phyloP scores from a whole-genome alignment of 2,329 filamentous ascomycete genomes.

The Ophiocordyceps sinensis region DNA sequence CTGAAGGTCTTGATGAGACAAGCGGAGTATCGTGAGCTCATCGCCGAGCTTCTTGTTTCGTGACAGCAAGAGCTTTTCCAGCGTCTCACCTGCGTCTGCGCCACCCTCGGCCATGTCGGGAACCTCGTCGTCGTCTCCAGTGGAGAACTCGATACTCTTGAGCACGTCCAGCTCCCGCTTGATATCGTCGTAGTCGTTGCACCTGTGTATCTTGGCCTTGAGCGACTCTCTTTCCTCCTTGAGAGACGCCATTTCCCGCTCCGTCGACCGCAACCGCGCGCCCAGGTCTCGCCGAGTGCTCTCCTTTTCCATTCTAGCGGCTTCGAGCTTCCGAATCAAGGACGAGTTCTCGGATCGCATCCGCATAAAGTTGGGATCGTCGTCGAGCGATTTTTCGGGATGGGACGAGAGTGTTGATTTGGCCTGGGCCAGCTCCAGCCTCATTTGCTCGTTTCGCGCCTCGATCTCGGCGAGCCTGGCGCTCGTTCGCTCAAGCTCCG shows the following conservation, averaged over 20 bases:
- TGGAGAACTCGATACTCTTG: slow-evolving; percentile 95
- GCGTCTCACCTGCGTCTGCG: slow-evolving; percentile 49
- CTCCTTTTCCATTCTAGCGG: slow-evolving; percentile 70
- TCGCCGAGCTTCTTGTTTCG: slow-evolving; percentile 95
- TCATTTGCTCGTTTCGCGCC: slow-evolving; percentile 83
- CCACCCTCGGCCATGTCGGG: slow-evolving; percentile 18
- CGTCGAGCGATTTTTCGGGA: slow-evolving; percentile 53
- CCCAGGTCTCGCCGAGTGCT: slow-evolving; percentile 65
- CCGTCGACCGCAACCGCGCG: slow-evolving; percentile 58
- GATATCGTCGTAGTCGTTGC: slow-evolving; percentile 89
- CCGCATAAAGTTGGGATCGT: slow-evolving; percentile 79
- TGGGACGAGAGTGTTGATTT: slow-evolving; percentile 54
- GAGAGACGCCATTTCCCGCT: slow-evolving; percentile 61
- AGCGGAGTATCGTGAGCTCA: slow-evolving; percentile 80
- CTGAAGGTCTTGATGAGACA: slow-evolving; percentile 88
- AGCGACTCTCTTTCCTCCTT: slow-evolving; percentile 70
- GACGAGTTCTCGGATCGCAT: slow-evolving; percentile 89
- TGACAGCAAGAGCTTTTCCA: slow-evolving; percentile 82
- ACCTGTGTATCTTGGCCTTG: slow-evolving; percentile 70
- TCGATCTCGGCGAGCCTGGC: slow-evolving; percentile 79
- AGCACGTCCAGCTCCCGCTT: slow-evolving; percentile 93
- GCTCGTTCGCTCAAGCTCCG: slow-evolving; percentile 82
- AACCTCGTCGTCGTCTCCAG: slow-evolving; percentile 66
- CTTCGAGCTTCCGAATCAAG: slow-evolving; percentile 76
- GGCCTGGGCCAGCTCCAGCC: slow-evolving; percentile 78